Evolutionary conservation across 2,329 filamentous ascomycete genomes (phyloP).

Genomic region (Tympanopsis confertula): DNA sequence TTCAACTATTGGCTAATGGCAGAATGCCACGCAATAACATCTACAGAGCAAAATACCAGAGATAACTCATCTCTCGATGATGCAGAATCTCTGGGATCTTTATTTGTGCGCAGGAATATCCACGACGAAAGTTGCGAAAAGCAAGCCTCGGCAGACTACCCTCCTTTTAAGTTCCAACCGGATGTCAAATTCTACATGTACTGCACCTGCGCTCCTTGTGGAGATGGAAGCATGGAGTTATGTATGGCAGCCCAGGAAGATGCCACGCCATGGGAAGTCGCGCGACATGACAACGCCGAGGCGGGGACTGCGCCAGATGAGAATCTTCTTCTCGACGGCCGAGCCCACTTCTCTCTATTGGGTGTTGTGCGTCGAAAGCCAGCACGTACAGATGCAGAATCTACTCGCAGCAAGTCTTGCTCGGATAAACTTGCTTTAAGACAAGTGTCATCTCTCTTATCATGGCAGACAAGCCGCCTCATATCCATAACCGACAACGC

Average conservation of each 20-base stretch:
- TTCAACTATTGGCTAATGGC: background rate
- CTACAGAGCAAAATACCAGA: background rate
- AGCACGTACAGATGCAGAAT: background rate
- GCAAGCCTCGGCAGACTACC: too few relatives aligned
- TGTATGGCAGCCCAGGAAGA: conserved; percentile 1
- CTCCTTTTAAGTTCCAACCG: background rate
- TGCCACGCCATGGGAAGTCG: background rate
- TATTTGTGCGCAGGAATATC: background rate
- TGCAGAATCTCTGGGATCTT: background rate
- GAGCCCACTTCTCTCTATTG: background rate
- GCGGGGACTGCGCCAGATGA: too few relatives aligned
- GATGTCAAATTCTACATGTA: conserved; percentile 1
- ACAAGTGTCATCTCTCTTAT: background rate
- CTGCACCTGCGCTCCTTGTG: conserved; percentile 1
- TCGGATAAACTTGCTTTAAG: background rate
- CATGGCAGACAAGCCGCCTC: background rate
- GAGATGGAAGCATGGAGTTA: conserved; percentile 1
- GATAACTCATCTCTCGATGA: background rate
- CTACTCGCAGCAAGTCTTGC: conserved; percentile 1
- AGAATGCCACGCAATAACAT: background rate
- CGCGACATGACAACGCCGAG: background rate
- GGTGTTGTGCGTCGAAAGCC: background rate
- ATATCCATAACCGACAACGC: background rate
- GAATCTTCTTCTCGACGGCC: background rate
- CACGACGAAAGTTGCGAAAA: background rate